Evolutionary conservation across 1,284 basidiomycete species (phyloP).

Genomic region (Cryptococcus sp.): DNA sequence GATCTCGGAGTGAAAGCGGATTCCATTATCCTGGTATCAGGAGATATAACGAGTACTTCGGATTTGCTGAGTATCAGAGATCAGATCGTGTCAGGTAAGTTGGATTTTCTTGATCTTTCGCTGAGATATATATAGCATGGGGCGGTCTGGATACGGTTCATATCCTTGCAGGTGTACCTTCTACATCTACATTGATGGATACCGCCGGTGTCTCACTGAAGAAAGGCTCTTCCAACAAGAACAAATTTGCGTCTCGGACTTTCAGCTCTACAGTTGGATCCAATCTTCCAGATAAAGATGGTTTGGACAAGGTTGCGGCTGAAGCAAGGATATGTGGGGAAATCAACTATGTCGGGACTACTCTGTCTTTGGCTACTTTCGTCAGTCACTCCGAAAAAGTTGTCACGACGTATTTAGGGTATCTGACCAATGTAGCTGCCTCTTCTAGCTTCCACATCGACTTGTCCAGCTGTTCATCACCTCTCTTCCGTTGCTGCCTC

Average conservation of each 20-base stretch:
- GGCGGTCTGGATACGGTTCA: slow-evolving; percentile 76
- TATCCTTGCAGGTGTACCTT: slow-evolving; percentile 79
- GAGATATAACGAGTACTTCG: slow-evolving; percentile 63
- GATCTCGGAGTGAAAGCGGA: slow-evolving; percentile 28
- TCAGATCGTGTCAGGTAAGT: slow-evolving; percentile 57
- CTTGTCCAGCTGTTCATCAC: slow-evolving; percentile 68
- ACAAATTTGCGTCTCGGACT: background rate
- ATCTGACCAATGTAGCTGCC: slow-evolving; percentile 60
- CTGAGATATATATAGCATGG: slow-evolving; percentile 57
- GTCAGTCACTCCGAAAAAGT: slow-evolving; percentile 19
- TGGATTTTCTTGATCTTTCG: background rate
- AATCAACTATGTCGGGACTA: slow-evolving; percentile 51
- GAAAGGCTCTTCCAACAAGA: slow-evolving; percentile 7
- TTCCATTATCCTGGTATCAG: slow-evolving; percentile 49
- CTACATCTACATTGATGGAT: slow-evolving; percentile 70
- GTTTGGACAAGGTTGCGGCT: slow-evolving; percentile 42
- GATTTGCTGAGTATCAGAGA: slow-evolving; percentile 65
- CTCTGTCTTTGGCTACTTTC: slow-evolving; percentile 49
- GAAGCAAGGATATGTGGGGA: slow-evolving; percentile 45
- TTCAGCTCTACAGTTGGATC: slow-evolving; percentile 2
- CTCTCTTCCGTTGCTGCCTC: slow-evolving; percentile 75
- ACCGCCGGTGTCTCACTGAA: slow-evolving; percentile 56
- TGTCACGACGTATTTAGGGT: background rate
- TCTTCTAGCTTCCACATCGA: slow-evolving; percentile 63
- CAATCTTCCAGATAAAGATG: slow-evolving; percentile 26